Conservation (phyloP, 2,329 filamentous ascomycete genomes). For the Monilinia fructigena region DNA sequence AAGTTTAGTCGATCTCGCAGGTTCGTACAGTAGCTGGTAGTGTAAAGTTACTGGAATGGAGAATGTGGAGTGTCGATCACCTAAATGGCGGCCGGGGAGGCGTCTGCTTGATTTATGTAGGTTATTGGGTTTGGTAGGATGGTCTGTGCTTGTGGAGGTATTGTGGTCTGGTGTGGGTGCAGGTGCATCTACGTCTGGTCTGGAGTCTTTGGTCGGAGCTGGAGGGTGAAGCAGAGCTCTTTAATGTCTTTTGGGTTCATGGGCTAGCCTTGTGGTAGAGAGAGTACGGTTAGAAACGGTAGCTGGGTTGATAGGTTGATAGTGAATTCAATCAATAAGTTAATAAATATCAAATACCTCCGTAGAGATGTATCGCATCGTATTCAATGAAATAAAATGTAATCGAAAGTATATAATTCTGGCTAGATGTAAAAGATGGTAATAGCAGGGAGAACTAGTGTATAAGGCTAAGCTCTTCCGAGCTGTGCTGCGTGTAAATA, state of each 20-base stretch:
- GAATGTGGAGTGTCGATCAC: conserved; percentile 45
- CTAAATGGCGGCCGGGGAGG: conserved; percentile 42
- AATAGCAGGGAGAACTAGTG: background rate
- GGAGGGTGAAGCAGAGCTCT: conserved; percentile 19
- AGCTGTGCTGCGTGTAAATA: background rate
- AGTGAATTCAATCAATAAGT: no score
- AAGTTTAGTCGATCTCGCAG: background rate
- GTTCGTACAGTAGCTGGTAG: conserved; percentile 1
- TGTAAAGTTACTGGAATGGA: conserved; percentile 24
- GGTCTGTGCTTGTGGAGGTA: conserved; percentile 30
- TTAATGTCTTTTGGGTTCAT: background rate
- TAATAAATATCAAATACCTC: no score
- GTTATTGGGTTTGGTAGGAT: conserved; percentile 35
- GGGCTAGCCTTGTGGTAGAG: background rate
- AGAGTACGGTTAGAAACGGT: background rate
- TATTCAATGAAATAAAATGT: background rate
- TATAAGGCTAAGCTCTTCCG: background rate
- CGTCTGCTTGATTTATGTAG: conserved; percentile 40
- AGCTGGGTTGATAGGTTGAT: no score
- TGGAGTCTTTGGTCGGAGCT: conserved; percentile 15
- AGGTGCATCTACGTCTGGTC: conserved; percentile 4
- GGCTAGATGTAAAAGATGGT: background rate
- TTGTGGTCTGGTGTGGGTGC: conserved; percentile 17
- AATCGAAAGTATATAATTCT: background rate
- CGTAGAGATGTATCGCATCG: no score